These are phyloP conservation scores for Fusarium euwallaceae DNA, from an alignment of 2,329 filamentous ascomycete genomes.

Conservation along the genomic window DNA sequence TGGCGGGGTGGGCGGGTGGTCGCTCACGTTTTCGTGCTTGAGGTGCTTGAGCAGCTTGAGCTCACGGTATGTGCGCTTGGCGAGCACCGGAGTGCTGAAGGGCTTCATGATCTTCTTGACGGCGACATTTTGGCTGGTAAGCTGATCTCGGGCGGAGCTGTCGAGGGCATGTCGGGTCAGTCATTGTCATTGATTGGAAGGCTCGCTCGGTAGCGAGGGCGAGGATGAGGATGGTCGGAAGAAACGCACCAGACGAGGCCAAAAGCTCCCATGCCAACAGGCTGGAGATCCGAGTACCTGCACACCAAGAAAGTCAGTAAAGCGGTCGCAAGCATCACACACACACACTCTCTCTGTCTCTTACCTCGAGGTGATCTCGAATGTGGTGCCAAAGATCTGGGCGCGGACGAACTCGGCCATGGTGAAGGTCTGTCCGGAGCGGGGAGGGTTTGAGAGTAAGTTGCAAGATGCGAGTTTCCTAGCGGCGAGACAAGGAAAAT, in stretches of 20 bases:
- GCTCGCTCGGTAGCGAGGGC: not conserved
- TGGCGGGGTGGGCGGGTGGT: slow-evolving; percentile 10
- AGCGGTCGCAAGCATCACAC: not conserved
- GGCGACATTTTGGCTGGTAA: slow-evolving; percentile 95
- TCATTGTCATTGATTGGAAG: not conserved
- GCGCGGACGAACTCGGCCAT: slow-evolving; percentile 99
- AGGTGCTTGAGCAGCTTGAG: slow-evolving; percentile 97
- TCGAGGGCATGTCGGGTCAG: slow-evolving; percentile 19
- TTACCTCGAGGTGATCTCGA: slow-evolving; percentile 99
- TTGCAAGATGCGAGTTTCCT: slow-evolving; percentile 31
- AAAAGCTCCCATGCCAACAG: slow-evolving; percentile 99
- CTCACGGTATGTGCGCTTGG: slow-evolving; percentile 97
- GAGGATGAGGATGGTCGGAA: slow-evolving; percentile 7
- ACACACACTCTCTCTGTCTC: not conserved
- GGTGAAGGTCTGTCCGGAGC: slow-evolving; percentile 55
- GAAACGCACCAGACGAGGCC: slow-evolving; percentile 90
- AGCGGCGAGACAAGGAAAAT: slow-evolving; percentile 31
- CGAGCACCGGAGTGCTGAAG: slow-evolving; percentile 98
- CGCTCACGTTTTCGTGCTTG: slow-evolving; percentile 89
- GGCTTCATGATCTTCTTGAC: slow-evolving; percentile 99
- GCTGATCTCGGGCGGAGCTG: slow-evolving; percentile 97
- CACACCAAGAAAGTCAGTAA: slow-evolving; percentile 26
- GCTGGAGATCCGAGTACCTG: slow-evolving; percentile 97
- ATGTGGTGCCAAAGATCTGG: slow-evolving; percentile 99
- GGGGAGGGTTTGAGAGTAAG: slow-evolving; percentile 13